A percentile compares a stretch with the other conserved stretches of the same genome.
phyloP scores from a whole-genome alignment of 208 protist genomes.

The Novymonas esmeraldas region DNA sequence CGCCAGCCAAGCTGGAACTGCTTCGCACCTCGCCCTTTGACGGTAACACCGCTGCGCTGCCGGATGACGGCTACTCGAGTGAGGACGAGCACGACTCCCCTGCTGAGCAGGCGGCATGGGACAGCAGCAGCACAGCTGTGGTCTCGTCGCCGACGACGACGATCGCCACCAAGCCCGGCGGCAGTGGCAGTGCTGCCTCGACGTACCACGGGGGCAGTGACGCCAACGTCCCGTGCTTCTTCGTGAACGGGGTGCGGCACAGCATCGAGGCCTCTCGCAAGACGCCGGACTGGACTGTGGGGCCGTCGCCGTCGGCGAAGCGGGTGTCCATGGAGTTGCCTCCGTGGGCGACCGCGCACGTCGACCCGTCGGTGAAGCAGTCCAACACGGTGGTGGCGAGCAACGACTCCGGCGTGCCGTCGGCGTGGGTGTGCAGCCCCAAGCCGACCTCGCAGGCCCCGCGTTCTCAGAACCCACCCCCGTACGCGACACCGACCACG shows the following conservation, averaged over 20 bases:
- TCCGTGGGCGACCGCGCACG: background rate
- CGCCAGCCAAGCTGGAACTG: background rate
- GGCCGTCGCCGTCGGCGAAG: background rate
- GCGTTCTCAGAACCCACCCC: constrained; percentile 1
- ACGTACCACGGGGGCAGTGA: background rate
- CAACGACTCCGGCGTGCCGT: constrained; percentile 3
- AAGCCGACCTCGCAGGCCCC: constrained; percentile 1
- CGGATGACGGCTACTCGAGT: constrained; percentile 23
- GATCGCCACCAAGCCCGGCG: background rate
- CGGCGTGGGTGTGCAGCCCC: constrained; percentile 9
- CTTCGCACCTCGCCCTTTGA: background rate
- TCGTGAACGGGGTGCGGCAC: constrained; percentile 21
- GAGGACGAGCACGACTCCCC: constrained; percentile 26
- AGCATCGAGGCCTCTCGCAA: constrained; percentile 9
- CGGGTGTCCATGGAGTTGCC: background rate
- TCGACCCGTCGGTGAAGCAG: background rate
- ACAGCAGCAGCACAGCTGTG: constrained; percentile 1
- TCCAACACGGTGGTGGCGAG: constrained; percentile 7
- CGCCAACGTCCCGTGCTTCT: constrained; percentile 10
- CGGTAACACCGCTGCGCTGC: background rate
- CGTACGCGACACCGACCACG: background rate
- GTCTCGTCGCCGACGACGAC: background rate
- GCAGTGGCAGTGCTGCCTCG: background rate
- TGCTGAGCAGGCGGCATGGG: constrained; percentile 4
- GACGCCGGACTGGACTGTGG: constrained; percentile 3